Evolutionary conservation across 306 rosid genomes (phyloP).

Genomic region (peach (Prunus persica)): DNA sequence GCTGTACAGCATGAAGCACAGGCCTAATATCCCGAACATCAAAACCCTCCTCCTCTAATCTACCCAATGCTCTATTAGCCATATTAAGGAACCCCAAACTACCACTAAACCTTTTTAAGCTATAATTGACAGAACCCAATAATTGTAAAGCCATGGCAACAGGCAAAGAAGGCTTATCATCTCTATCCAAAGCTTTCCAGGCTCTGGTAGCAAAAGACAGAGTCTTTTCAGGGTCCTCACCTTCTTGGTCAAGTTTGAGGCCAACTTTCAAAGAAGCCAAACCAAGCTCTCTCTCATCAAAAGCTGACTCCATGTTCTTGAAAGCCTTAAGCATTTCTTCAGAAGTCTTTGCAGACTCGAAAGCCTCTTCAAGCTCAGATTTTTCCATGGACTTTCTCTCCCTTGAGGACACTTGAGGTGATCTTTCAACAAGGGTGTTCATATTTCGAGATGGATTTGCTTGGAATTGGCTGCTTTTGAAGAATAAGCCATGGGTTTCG

Average conservation of each 20-base stretch:
- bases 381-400: conserved; percentile 63
- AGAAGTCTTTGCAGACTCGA: conserved; percentile 61
- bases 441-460: conserved; percentile 49
- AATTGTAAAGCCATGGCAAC: conserved; percentile 86
- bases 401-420: conserved; percentile 53
- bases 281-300: conserved; percentile 67
- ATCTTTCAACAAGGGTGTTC: conserved; percentile 47
- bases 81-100: conserved; percentile 78
- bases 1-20: conserved; percentile 83
- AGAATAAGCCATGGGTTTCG: conserved; percentile 35
- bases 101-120: conserved; percentile 69
- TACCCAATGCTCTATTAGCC: conserved; percentile 70
- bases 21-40: conserved; percentile 59
- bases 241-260: conserved; percentile 80
- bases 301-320: conserved; percentile 62
- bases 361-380: conserved; percentile 71
- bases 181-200: conserved; percentile 61
- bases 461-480: conserved; percentile 32
- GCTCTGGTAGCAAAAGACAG: conserved; percentile 66
- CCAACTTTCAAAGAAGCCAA: conserved; percentile 82
- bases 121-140: conserved; percentile 66
- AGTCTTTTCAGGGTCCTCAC: conserved; percentile 75
- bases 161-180: conserved; percentile 47
- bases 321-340: conserved; percentile 66
- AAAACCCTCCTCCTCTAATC: conserved; percentile 56